Conservation (phyloP, 139 green algal genomes). For the Deuterostichococcus epilithicus region DNA sequence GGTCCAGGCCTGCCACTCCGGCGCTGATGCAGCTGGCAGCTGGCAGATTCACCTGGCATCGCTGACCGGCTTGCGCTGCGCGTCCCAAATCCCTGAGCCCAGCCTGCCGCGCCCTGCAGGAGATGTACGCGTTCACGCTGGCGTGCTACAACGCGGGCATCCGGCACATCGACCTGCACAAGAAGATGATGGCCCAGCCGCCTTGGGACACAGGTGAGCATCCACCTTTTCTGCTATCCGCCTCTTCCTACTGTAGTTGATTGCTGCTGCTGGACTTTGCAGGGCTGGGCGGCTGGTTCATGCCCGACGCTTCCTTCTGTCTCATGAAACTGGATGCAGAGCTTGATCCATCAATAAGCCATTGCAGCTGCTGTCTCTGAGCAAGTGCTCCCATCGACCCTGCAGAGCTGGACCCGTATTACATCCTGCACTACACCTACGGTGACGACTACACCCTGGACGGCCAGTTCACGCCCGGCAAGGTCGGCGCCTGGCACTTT, state of each 20-base stretch:
- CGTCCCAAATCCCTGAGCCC: background rate
- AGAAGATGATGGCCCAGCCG: constrained; percentile 78
- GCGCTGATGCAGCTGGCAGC: no score
- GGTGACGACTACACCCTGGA: constrained; percentile 82
- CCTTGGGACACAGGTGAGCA: constrained; percentile 77
- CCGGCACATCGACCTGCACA: constrained; percentile 54
- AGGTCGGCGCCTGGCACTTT: constrained; percentile 89
- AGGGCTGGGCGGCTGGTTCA: no score
- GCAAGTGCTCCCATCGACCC: background rate
- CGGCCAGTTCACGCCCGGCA: constrained; percentile 72
- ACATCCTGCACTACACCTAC: constrained; percentile 98
- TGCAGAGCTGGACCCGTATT: constrained; percentile 50
- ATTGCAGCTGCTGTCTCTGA: no score
- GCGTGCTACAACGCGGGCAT: constrained; percentile 62
- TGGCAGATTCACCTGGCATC: background rate
- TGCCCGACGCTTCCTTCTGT: no score
- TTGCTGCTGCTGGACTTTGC: no score
- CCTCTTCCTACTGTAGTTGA: no score
- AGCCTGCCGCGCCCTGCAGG: constrained; percentile 69
- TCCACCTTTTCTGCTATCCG: no score
- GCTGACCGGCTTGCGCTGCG: background rate
- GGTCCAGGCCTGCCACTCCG: no score
- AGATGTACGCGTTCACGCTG: constrained; percentile 96
- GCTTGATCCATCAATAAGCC: no score
- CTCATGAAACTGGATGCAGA: no score